Base-by-base conservation (phyloP, 495 filamentous ascomycete genomes). In the Cercophora scortea region DNA sequence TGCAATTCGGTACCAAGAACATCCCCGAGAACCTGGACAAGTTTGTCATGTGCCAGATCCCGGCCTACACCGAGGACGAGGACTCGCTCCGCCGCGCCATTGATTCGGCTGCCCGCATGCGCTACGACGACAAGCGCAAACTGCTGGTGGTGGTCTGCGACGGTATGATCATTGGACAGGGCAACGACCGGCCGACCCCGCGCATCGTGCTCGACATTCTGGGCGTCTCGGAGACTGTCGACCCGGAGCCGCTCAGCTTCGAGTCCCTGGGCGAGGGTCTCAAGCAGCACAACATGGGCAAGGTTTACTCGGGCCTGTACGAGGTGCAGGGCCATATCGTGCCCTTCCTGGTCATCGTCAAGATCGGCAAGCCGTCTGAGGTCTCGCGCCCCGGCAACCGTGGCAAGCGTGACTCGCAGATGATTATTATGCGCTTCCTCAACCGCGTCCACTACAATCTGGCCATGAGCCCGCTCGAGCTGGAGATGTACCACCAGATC, bases 211-310 rank as follows among this genome's bases (percentile, higher is more conserved):
- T 99, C 48, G 93, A 99, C 61, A 97, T 99, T 67, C 73, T 99
- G 18, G 93, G 94, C 58, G 93, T 99, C 13, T 83, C 89, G 13
- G 91, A 96, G 55, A 86, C 82, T 13, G 85, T 96, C 3, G 93
- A 99, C 63, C 93, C 93, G n/a, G 91, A 96, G 66, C 90, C 93
- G 3, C 77, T 99, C 45, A 95, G 90, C 78, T 99, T 97, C 62
- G 92, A 99, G 66, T 93, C 88, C 64, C 76, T 99, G 42, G 93
- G 93, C 47, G 92, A 97, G 70, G 94, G 93, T 60, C 84, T 87
- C 74, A 95, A 90, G 68, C 93, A 95, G 68, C 94, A 96, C 76
- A 99, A 99, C 66, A 96, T 96, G 90, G 94, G 86, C 61, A 99
- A 99, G 66, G 81, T 96, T 46, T 99, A 97, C 74, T 96, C 92